Evolutionary conservation across 768 basidiomycete genomes (phyloP).

Genomic region (Sporobolomyces pararoseus): DNA sequence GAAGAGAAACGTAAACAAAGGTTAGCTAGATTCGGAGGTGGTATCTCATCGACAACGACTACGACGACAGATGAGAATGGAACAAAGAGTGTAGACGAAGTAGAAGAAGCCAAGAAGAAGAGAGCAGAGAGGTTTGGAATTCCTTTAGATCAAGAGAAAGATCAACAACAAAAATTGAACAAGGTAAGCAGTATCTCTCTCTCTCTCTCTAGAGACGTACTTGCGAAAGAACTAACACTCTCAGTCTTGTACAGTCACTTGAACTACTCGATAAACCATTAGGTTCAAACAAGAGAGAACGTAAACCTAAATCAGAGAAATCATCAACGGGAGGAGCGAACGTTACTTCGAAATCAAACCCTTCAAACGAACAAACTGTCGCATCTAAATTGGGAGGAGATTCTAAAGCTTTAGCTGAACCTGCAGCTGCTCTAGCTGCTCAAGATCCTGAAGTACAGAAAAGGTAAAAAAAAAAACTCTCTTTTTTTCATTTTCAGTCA

Average conservation of each 20-base stretch:
- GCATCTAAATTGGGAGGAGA: neutral
- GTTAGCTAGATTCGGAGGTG: slow-evolving; percentile 38
- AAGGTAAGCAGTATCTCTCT: slow-evolving; percentile 22
- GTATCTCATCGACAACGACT: neutral
- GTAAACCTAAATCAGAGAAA: slow-evolving; percentile 5
- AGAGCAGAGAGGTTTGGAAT: slow-evolving; percentile 26
- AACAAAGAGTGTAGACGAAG: slow-evolving; percentile 1
- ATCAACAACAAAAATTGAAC: neutral
- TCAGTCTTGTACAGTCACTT: slow-evolving; percentile 31
- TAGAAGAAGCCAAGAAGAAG: neutral
- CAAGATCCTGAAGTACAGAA: slow-evolving; percentile 24
- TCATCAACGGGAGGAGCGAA: no score
- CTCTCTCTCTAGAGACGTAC: neutral
- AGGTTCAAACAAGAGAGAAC: slow-evolving; percentile 18
- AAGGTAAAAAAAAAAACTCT: slow-evolving; percentile 11
- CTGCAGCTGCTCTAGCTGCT: slow-evolving; percentile 24
- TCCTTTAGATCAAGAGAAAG: neutral
- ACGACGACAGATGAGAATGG: neutral
- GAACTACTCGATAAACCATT: slow-evolving; percentile 27
- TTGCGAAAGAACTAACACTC: no score
- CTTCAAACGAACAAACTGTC: slow-evolving; percentile 1
- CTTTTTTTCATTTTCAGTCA: no score
- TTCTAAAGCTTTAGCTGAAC: slow-evolving; percentile 10
- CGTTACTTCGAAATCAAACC: slow-evolving; percentile 13
- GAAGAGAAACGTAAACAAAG: slow-evolving; percentile 30